Evolutionary conservation across 225 moss, liverwort and hornwort species (phyloP), one percentile per base, ranked within the genome.

Genomic region (Takakia lepidozioides): DNA sequence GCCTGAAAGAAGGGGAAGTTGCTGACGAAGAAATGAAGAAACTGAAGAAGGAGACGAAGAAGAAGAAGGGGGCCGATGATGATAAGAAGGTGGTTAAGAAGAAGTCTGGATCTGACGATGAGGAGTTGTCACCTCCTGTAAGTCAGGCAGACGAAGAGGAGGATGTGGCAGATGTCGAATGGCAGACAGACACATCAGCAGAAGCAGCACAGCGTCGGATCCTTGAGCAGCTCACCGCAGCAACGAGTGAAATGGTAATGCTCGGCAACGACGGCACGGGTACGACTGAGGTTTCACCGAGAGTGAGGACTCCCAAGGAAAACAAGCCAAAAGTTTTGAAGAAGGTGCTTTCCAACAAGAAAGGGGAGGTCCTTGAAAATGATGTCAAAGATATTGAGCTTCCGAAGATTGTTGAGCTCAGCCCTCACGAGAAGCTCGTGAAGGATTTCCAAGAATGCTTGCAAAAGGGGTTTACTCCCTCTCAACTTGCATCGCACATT

Each of bases 311-410:
- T 10, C 32, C 32, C 0, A 11, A 74, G 22, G 77, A 84, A 64
- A 32, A 66, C 23, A 32, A 11, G 8, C 14, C 8, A 37, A 87
- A 87, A 69, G 0, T 32, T 7, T 52, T 78, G 67, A 91, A 63
- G 70, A 87, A 98, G 56, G 54, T 71, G 0, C 76, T 78, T 1
- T 85, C 83, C 7, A 87, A 83, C 71, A 90, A 87, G 50, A 74
- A 68, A 0, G 90, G 85, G 36, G 32, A 7, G 11, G 32, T 11
- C 7, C 47, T 63, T 3, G 71, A 70, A 15, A 57, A 10, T 7
- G 87, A 85, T 28, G 58, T 36, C 3, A 65, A 64, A 28, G 82
- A 79, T 10, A 51, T 59, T 13, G 74, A 68, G 19, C 63, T 79
- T 1, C 83, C 84, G 2, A 74, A 68, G 35, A 24, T 56, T 20